A percentile compares a stretch with the other conserved stretches of the same genome.
Evolutionary conservation across 192 early-diverging fungal genomes (phyloP).

Genomic region (Geranomyces michiganensis): DNA sequence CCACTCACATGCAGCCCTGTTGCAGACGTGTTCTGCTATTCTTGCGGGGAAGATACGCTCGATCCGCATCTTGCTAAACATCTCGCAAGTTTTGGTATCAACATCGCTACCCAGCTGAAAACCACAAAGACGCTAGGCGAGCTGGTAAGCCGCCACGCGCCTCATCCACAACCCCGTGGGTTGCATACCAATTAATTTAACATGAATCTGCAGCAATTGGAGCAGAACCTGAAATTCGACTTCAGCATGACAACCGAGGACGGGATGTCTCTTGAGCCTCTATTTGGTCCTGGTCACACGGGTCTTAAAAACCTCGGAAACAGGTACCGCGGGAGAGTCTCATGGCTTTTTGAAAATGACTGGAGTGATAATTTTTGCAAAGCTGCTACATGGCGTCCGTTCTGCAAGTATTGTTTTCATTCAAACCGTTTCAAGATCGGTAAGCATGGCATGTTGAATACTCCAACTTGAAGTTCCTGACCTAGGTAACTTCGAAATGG

Average conservation of each 20-base stretch:
- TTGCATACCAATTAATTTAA: not conserved
- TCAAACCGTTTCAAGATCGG: constrained; percentile 75
- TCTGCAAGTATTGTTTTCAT: constrained; percentile 83
- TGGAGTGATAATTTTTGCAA: not conserved
- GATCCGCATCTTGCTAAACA: constrained; percentile 80
- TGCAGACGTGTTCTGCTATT: constrained; percentile 81
- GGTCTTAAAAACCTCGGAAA: constrained; percentile 96
- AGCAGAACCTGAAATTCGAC: constrained; percentile 95
- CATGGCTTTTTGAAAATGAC: not conserved
- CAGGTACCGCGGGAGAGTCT: constrained; percentile 51
- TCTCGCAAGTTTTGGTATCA: constrained; percentile 87
- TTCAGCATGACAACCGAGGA: constrained; percentile 98
- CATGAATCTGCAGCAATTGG: constrained; percentile 75
- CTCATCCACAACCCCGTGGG: not conserved
- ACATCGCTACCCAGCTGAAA: constrained; percentile 78
- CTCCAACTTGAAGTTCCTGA: not conserved
- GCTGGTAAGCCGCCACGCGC: constrained; percentile 63
- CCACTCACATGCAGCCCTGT: not conserved
- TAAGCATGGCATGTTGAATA: constrained; percentile 36
- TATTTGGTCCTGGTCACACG: constrained; percentile 90
- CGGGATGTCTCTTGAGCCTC: constrained; percentile 77
- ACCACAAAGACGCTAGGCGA: constrained; percentile 92
- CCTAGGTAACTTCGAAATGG: not conserved
- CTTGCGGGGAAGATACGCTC: constrained; percentile 77
- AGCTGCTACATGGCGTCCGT: constrained; percentile 98